A percentile compares a stretch with the other conserved stretches of the same genome.
phyloP scores from a whole-genome alignment of 768 basidiomycete genomes.

The Collybia sordida region DNA sequence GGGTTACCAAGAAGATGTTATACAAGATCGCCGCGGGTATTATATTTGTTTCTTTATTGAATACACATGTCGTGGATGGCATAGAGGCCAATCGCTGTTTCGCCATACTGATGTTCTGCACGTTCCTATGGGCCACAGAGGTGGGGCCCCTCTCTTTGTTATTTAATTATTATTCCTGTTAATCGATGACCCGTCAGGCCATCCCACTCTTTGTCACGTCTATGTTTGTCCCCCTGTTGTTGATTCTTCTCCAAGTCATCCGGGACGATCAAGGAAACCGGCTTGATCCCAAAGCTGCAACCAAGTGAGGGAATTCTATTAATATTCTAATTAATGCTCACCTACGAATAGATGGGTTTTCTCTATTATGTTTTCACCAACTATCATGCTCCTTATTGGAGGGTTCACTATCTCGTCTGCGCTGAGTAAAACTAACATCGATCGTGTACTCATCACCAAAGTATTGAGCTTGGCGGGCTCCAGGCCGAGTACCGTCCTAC shows the following conservation, averaged over 20 bases:
- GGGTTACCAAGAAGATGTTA: constrained; percentile 61
- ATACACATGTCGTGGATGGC: constrained; percentile 55
- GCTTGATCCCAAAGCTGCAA: constrained; percentile 66
- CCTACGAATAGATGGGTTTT: constrained; percentile 71
- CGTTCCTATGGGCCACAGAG: constrained; percentile 96
- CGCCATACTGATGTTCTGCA: constrained; percentile 86
- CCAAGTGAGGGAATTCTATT: constrained; percentile 49
- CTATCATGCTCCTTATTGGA: constrained; percentile 97
- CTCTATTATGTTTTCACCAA: constrained; percentile 94
- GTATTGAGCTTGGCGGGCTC: constrained; percentile 91
- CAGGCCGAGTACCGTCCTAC: constrained; percentile 78
- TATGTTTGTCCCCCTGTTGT: constrained; percentile 80
- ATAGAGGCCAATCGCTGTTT: constrained; percentile 85
- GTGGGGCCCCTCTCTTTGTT: constrained; percentile 37
- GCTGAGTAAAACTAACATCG: constrained; percentile 92
- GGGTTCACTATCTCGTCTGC: constrained; percentile 98
- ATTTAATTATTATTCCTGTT: neutral
- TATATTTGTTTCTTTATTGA: constrained; percentile 63
- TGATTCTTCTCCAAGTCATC: constrained; percentile 84
- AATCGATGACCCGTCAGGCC: constrained; percentile 48
- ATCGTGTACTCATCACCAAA: constrained; percentile 86
- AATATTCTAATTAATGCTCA: neutral
- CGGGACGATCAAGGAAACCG: constrained; percentile 55
- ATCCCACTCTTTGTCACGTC: constrained; percentile 99
- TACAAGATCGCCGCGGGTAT: constrained; percentile 55